phyloP scores from a whole-genome alignment of 75 land plant genomes.

The Ceratopteris richardii region DNA sequence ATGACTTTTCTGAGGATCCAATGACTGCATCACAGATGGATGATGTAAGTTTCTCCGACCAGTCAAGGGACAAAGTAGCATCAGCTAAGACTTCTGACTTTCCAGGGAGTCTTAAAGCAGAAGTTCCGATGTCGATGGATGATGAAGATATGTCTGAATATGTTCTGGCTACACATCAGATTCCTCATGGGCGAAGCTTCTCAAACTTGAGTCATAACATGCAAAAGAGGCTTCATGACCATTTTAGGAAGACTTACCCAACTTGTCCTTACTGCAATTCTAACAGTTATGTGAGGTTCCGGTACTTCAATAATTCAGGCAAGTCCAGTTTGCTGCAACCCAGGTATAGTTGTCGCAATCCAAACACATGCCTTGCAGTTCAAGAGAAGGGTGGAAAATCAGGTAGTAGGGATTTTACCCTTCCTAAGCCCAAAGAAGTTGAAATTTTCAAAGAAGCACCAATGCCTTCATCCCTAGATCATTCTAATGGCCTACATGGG shows the following conservation, averaged over 20 bases:
- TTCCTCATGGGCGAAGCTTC: background rate
- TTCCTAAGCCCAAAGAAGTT: conserved; percentile 1
- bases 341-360: background rate
- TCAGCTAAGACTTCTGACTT: background rate
- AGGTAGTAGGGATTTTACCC: conserved; percentile 3
- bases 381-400: conserved; percentile 1
- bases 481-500: background rate
- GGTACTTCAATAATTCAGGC: conserved; percentile 2
- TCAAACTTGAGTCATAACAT: background rate
- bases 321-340: conserved; percentile 5
- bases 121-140: background rate
- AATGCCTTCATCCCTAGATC: background rate
- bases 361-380: background rate
- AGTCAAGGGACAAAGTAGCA: background rate
- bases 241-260: background rate
- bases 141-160: background rate
- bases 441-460: background rate
- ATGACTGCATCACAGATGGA: conserved; percentile 1
- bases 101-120: background rate
- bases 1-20: background rate
- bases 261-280: background rate
- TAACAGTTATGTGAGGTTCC: conserved; percentile 1
- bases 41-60: background rate
- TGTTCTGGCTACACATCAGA: background rate
- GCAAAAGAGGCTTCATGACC: background rate